Evolutionary conservation across 139 green algal species (phyloP), one percentile per base, ranked within the genome.

Genomic region (Chlamydomonas sphaeroides): DNA sequence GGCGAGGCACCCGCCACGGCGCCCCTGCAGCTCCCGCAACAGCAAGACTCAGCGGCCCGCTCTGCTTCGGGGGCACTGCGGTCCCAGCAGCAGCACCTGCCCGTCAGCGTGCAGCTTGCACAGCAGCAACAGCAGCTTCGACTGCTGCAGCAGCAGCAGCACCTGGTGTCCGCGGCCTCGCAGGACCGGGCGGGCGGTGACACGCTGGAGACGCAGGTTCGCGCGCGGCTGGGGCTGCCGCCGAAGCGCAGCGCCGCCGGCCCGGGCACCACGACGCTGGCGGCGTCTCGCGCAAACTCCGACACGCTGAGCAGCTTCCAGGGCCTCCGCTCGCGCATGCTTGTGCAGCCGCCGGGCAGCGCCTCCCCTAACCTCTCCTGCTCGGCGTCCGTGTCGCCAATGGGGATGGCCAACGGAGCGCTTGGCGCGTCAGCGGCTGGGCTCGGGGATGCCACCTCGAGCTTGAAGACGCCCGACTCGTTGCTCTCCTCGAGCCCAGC

Each of bases 101-200:
- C 62, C n/a, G n/a, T n/a, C n/a, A n/a, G n/a, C n/a, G n/a, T n/a
- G n/a, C 71, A 42, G 26, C 56, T 39, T 20, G 36, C 42, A 2
- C 66, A 33, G n/a, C 33, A 62, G 5, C 41, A 48, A 42, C 57
- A 69, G 57, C 73, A 36, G 38, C 73, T 68, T 6, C 30, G 41
- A 25, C 71, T 57, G 45, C 71, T 41, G 33, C 72, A 68, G 18
- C 70, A 78, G 70, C 68, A 77, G 45, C 48, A 49, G 17, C 45
- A 45, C 53, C 53, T 62, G 53, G 18, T 28, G 53, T 62, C 53
- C 53, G 21, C 10, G 53, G 18, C 6, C 53, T 5, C 53, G 53
- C 18, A 14, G 11, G 35, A 32, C 63, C 7, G 5, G 17, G 38
- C 21, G 7, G 56, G 26, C 26, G n/a, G n/a, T n/a, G n/a, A n/a